phyloP scores from a whole-genome alignment of 2,329 filamentous ascomycete genomes.

The Colletotrichum siamense region DNA sequence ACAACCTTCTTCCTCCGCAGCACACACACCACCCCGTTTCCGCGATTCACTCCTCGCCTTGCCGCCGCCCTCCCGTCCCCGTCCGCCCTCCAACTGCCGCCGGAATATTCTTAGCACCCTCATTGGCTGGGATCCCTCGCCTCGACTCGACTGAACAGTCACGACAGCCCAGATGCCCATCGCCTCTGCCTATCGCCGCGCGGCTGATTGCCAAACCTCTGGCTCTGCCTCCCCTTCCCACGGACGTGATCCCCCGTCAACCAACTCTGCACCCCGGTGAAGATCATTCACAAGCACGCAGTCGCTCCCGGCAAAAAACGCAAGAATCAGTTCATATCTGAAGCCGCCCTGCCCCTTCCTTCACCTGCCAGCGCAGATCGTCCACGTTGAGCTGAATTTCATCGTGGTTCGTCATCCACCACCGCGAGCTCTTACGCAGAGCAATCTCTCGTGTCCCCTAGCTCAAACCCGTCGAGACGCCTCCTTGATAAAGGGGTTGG shows the following conservation, averaged over 20 bases:
- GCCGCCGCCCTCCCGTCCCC: not conserved
- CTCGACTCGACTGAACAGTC: not conserved
- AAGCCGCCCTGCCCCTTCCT: conserved; percentile 7
- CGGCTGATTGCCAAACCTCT: conserved; percentile 18
- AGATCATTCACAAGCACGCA: conserved; percentile 14
- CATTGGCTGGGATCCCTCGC: conserved; percentile 10
- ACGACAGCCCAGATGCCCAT: not conserved
- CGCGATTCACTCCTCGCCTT: not conserved
- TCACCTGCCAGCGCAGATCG: not conserved
- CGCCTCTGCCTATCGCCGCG: not conserved
- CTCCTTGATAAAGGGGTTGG: not conserved
- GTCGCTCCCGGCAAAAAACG: not conserved
- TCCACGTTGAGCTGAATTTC: not conserved
- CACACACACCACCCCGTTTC: not conserved
- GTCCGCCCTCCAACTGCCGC: not conserved
- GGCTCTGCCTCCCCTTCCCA: conserved; percentile 1
- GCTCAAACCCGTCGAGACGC: not conserved
- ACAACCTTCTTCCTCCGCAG: not conserved
- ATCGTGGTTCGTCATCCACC: not conserved
- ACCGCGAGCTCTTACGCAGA: not conserved
- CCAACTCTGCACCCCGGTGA: not conserved
- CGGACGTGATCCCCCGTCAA: not conserved
- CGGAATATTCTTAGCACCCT: not conserved
- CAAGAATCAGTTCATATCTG: conserved; percentile 22
- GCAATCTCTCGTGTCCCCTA: not conserved